Evolutionary conservation across 2,329 filamentous ascomycete genomes (phyloP).

Genomic region (Zelopaecilomyces penicillatus): DNA sequence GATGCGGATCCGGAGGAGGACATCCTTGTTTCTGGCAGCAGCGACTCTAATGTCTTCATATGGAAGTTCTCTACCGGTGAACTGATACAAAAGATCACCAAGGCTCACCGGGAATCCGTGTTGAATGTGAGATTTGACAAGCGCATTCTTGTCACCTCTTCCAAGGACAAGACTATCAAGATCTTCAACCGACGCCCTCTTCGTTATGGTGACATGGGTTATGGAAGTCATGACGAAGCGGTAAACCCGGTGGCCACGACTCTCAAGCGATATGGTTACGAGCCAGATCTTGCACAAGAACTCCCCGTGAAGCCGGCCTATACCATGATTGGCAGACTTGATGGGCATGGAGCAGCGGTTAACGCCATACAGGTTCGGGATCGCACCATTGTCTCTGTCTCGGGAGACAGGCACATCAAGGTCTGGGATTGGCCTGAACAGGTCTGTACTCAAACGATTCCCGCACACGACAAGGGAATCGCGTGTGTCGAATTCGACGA

Average conservation of each 20-base stretch:
- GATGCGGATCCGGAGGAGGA: slow-evolving; percentile 82
- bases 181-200: slow-evolving; percentile 79
- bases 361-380: slow-evolving; percentile 90
- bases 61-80: slow-evolving; percentile 92
- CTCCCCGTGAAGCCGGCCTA: slow-evolving; percentile 55
- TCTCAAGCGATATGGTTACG: slow-evolving; percentile 48
- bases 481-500: slow-evolving; percentile 97
- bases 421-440: slow-evolving; percentile 86
- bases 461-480: slow-evolving; percentile 89
- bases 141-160: slow-evolving; percentile 87
- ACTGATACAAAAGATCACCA: slow-evolving; percentile 63
- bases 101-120: slow-evolving; percentile 83
- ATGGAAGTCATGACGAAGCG: slow-evolving; percentile 28
- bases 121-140: slow-evolving; percentile 90
- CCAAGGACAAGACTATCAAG: slow-evolving; percentile 95
- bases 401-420: slow-evolving; percentile 87
- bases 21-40: slow-evolving; percentile 89
- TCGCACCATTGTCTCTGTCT: slow-evolving; percentile 85
- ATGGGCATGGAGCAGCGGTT: slow-evolving; percentile 83
- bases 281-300: slow-evolving; percentile 36
- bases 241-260: slow-evolving; percentile 46
- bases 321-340: slow-evolving; percentile 67
- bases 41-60: slow-evolving; percentile 81
- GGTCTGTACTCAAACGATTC: slow-evolving; percentile 65
- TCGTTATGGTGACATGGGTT: slow-evolving; percentile 50